phyloP scores from a whole-genome alignment of 306 rosid genomes.

The Cicer pinnatifidum region DNA sequence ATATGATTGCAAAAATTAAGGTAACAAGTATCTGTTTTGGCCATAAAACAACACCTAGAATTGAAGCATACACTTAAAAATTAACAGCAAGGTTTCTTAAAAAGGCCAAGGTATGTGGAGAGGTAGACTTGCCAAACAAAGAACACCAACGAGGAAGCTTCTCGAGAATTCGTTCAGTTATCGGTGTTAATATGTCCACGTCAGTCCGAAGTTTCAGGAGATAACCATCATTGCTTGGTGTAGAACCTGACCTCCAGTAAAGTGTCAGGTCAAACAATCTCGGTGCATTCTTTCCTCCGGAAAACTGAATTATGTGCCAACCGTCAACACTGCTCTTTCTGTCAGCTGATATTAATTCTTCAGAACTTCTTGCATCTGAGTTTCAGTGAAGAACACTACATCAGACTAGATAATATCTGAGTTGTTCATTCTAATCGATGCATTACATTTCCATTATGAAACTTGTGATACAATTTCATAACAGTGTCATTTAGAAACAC shows the following conservation, averaged over 20 bases:
- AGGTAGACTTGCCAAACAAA: conserved; percentile 86
- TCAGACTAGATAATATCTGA: conserved; percentile 31
- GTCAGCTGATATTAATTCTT: conserved; percentile 63
- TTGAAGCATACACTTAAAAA: conserved; percentile 48
- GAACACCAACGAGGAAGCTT: conserved; percentile 94
- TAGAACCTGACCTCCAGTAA: conserved; percentile 59
- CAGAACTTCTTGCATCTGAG: conserved; percentile 56
- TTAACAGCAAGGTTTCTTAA: conserved; percentile 67
- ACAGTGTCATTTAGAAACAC: neutral
- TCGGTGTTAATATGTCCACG: conserved; percentile 58
- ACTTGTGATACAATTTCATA: neutral
- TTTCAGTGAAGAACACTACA: conserved; percentile 18
- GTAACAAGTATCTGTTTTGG: neutral
- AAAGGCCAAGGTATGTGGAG: conserved; percentile 78
- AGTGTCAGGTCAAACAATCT: conserved; percentile 63
- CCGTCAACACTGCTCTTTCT: conserved; percentile 60
- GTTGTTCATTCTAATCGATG: neutral
- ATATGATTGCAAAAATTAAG: conserved; percentile 30
- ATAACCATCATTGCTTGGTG: conserved; percentile 41
- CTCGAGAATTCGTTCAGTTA: conserved; percentile 59
- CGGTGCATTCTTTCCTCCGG: conserved; percentile 81
- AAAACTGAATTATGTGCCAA: conserved; percentile 82
- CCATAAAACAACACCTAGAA: neutral
- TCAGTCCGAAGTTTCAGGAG: conserved; percentile 91
- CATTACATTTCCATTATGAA: conserved; percentile 21